These are phyloP conservation scores for Saccharomycopsis fibuligera DNA, from an alignment of 805 yeast genomes.

Conservation along the genomic window DNA sequence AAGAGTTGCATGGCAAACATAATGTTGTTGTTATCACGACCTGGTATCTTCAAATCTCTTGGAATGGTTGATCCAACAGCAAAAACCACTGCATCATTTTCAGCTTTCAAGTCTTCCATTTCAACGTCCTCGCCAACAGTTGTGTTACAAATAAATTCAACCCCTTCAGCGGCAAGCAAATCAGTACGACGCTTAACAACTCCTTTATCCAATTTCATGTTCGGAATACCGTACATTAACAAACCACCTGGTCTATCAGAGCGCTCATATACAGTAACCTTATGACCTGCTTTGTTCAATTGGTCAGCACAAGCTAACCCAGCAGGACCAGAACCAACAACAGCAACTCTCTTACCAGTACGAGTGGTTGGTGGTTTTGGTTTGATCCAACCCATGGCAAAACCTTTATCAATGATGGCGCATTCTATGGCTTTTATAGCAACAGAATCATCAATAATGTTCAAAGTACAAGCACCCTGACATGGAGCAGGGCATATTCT, in stretches of 20 bases:
- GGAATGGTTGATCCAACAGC: conserved; percentile 97
- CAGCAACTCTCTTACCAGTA: conserved; percentile 79
- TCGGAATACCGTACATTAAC: conserved; percentile 98
- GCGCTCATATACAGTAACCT: conserved; percentile 87
- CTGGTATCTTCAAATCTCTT: conserved; percentile 89
- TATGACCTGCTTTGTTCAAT: conserved; percentile 92
- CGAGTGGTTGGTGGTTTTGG: conserved; percentile 74
- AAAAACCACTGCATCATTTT: conserved; percentile 77
- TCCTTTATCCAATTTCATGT: conserved; percentile 93
- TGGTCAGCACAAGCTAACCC: conserved; percentile 97
- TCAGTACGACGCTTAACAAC: conserved; percentile 92
- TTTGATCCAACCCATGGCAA: conserved; percentile 92
- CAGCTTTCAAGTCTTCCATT: conserved; percentile 56
- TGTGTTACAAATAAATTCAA: conserved; percentile 67
- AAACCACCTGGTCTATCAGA: conserved; percentile 95
- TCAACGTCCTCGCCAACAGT: conserved; percentile 81
- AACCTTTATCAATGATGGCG: conserved; percentile 93
- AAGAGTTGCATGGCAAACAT: conserved; percentile 92
- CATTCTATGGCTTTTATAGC: conserved; percentile 95
- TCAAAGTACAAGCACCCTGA: conserved; percentile 93
- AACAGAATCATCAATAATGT: conserved; percentile 90
- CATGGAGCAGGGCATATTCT: conserved; percentile 99
- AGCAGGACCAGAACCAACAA: conserved; percentile 96
- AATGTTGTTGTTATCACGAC: conserved; percentile 84
- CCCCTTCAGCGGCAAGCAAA: conserved; percentile 84